Base-by-base conservation (phyloP, 2,329 filamentous ascomycete species). In the Fusarium transvaalense region DNA sequence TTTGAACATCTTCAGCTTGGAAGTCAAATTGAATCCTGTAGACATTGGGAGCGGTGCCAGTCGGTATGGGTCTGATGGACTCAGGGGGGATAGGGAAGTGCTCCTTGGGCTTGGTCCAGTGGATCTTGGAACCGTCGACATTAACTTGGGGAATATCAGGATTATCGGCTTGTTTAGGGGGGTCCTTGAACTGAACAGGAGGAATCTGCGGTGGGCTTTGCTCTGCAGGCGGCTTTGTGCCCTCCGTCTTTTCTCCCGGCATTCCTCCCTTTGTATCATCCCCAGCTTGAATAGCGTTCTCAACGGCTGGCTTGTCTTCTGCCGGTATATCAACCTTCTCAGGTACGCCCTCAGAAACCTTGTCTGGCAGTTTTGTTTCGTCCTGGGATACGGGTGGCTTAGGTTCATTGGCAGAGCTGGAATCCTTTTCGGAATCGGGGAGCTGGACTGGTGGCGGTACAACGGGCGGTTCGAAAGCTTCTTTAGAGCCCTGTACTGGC, bases 11-110 rank as follows among this genome's bases (percentile, higher is more conserved):
- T 78, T 97, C 94, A 45, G 83, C 77, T n/a, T 80, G 82, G 75
- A 97, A 97, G 4, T 82, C 79, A 76, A 89, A 85, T 78, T 98
- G 96, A 50, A 98, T 89, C 72, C 84, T 88, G 3, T 93, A 93
- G 17, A 97, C 90, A 4, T 84, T 71, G 74, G 88, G 89, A 4
- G 93, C 85, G 27, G 85, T 84, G 41, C 89, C 92, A 2, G 88
- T 90, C 3, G 96, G 96, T 31, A 98, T 84, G 43, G 84, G 83
- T 60, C 94, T 94, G 56, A 97, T 82, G 19, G 91, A 90, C 60
- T 89, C 87, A 5, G 85, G 79, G 10, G 89, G 83, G 4, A 98
- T 80, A 1, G 96, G 94, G 79, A 92, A 98, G 75, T 91, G 85
- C 77, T 97, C 93, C 5, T 84, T 81, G 66, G 88, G 85, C 77